Percentiles rank a stretch among this genome's conserved stretches.
phyloP scores from a whole-genome alignment of 1,284 basidiomycete genomes.

The Coriolopsis trogii region DNA sequence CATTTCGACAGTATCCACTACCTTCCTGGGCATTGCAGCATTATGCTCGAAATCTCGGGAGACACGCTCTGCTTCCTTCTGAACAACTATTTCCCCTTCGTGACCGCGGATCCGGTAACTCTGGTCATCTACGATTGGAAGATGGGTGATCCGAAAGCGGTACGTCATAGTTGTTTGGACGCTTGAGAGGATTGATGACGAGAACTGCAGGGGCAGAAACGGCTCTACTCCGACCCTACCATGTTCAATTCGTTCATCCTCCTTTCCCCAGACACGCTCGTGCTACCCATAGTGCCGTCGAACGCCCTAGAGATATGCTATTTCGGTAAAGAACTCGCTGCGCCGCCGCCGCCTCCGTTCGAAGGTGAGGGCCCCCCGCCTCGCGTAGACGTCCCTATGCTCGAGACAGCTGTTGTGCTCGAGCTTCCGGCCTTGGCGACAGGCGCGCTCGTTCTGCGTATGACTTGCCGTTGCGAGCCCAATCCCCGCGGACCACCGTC shows the following conservation, averaged over 20 bases:
- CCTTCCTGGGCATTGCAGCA: constrained; percentile 28
- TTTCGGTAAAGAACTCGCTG: constrained; percentile 29
- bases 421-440: constrained; percentile 39
- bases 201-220: constrained; percentile 15
- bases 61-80: constrained; percentile 49
- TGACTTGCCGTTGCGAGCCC: constrained; percentile 48
- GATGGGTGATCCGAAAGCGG: constrained; percentile 39
- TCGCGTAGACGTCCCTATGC: constrained; percentile 3
- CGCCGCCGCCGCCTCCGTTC: constrained; percentile 4
- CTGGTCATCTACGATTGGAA: constrained; percentile 47
- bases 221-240: constrained; percentile 15
- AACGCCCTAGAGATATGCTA: constrained; percentile 43
- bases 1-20: constrained; percentile 30
- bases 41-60: constrained; percentile 53
- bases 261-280: constrained; percentile 40
- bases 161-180: constrained; percentile 26
- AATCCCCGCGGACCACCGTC: constrained; percentile 38
- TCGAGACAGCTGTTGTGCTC: constrained; percentile 26
- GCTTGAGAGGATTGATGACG: not conserved
- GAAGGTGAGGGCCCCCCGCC: not conserved
- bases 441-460: constrained; percentile 31
- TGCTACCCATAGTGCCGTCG: constrained; percentile 43
- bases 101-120: constrained; percentile 39
- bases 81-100: constrained; percentile 32
- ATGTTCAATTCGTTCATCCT: constrained; percentile 37